Percentiles rank a stretch among this genome's conserved stretches.
phyloP scores from a whole-genome alignment of 805 yeast genomes.

The Saturnispora ahearnii region DNA sequence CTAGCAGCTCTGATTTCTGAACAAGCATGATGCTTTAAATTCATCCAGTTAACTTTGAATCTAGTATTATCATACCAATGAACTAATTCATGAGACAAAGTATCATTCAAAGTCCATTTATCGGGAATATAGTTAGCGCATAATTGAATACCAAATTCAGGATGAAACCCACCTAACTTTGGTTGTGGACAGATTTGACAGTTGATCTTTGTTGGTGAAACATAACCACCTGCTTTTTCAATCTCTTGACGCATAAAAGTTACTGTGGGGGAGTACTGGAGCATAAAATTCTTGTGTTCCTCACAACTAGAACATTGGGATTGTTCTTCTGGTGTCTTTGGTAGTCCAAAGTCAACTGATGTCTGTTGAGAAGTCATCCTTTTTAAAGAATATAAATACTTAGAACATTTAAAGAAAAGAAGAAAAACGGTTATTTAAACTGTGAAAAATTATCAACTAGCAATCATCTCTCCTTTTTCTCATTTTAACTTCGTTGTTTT shows the following conservation, averaged over 20 bases:
- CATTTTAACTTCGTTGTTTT: not conserved
- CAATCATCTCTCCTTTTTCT: not conserved
- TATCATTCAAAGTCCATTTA: constrained; percentile 81
- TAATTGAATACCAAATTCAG: constrained; percentile 74
- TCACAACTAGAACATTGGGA: constrained; percentile 60
- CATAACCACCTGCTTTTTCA: constrained; percentile 46
- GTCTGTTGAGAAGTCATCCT: constrained; percentile 4
- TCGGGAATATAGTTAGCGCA: constrained; percentile 75
- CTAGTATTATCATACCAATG: constrained; percentile 89
- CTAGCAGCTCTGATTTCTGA: constrained; percentile 92
- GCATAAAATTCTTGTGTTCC: constrained; percentile 70
- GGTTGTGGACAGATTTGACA: constrained; percentile 81
- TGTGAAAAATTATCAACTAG: not conserved
- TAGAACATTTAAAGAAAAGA: not conserved
- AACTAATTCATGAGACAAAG: constrained; percentile 83
- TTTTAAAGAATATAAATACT: not conserved
- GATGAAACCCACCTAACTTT: constrained; percentile 89
- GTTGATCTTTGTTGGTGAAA: constrained; percentile 44
- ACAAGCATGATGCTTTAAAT: constrained; percentile 91
- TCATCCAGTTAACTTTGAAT: constrained; percentile 78
- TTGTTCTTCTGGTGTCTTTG: constrained; percentile 4
- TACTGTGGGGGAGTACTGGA: constrained; percentile 75
- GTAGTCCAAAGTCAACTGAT: not conserved
- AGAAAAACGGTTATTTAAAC: too few species aligned
- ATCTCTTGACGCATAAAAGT: constrained; percentile 81